Conservation (phyloP, 495 filamentous ascomycete species). For the Penicillium silybi region DNA sequence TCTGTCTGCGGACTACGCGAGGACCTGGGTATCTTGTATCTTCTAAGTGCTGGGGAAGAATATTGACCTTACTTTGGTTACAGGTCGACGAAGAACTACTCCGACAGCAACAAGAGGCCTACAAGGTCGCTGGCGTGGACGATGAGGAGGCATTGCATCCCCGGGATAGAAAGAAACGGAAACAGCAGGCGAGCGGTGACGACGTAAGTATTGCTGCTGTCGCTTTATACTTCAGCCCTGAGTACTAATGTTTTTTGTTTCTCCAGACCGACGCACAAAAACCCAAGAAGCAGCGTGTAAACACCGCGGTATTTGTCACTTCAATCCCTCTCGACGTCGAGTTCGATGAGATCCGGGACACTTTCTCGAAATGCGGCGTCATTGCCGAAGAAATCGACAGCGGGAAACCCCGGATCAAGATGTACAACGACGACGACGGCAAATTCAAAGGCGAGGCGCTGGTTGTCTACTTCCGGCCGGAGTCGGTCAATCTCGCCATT, state of each 20-base stretch:
- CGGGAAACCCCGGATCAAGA: conserved; percentile 81
- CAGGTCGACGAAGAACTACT: conserved; percentile 77
- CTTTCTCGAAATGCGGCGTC: conserved; percentile 86
- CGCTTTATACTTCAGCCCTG: too few relatives aligned
- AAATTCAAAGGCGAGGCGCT: conserved; percentile 91
- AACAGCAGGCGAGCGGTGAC: conserved; percentile 47
- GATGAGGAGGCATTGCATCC: conserved; percentile 52
- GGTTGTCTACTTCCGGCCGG: conserved; percentile 89
- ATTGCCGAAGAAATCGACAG: conserved; percentile 92
- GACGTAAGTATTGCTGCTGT: conserved; percentile 47
- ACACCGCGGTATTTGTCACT: conserved; percentile 88
- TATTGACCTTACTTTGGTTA: conserved; percentile 11
- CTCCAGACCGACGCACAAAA: conserved; percentile 45
- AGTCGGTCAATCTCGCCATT: conserved; percentile 84
- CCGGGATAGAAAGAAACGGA: conserved; percentile 69
- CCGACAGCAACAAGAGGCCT: conserved; percentile 71
- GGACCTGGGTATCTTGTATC: neutral
- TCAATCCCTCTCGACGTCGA: conserved; percentile 74
- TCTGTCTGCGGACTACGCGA: neutral
- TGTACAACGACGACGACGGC: conserved; percentile 80
- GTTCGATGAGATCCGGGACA: conserved; percentile 71
- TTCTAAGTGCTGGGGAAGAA: neutral
- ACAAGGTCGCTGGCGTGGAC: conserved; percentile 65
- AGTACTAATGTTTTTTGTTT: neutral
- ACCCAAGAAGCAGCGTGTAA: conserved; percentile 62